phyloP scores from a whole-genome alignment of 1,284 basidiomycete genomes.

The Hymenochaete sp. region DNA sequence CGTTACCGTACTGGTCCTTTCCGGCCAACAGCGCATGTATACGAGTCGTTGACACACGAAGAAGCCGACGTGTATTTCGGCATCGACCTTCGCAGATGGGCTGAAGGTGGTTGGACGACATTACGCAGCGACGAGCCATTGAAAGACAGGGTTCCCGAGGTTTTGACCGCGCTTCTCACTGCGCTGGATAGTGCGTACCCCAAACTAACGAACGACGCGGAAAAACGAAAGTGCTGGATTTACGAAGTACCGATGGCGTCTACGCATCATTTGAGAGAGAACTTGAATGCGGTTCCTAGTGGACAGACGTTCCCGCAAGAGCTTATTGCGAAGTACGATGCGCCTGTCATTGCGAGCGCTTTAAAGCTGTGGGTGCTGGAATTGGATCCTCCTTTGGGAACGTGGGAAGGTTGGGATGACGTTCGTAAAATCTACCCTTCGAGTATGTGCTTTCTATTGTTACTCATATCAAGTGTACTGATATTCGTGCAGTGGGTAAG shows the following conservation, averaged over 20 bases:
- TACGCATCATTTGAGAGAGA: slow-evolving; percentile 76
- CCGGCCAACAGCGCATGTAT: slow-evolving; percentile 73
- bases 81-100: slow-evolving; percentile 81
- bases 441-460: slow-evolving; percentile 26
- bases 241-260: slow-evolving; percentile 81
- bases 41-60: slow-evolving; percentile 74
- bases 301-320: slow-evolving; percentile 58
- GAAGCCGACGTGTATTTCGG: slow-evolving; percentile 82
- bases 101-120: slow-evolving; percentile 60
- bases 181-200: slow-evolving; percentile 61
- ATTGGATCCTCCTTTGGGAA: slow-evolving; percentile 72
- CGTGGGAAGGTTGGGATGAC: slow-evolving; percentile 88
- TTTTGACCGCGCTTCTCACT: slow-evolving; percentile 60
- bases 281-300: slow-evolving; percentile 64
- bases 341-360: slow-evolving; percentile 76
- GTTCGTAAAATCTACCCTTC: slow-evolving; percentile 76
- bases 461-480: slow-evolving; percentile 1
- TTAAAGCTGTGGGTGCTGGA: slow-evolving; percentile 84
- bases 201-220: slow-evolving; percentile 59
- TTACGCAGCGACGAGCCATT: slow-evolving; percentile 43
- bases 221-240: slow-evolving; percentile 87
- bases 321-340: slow-evolving; percentile 68
- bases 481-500: slow-evolving; percentile 37
- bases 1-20: slow-evolving; percentile 86
- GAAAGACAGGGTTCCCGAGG: slow-evolving; percentile 63